Conservation (phyloP, 148 eudicot genomes). For the Spergularia bocconei region DNA sequence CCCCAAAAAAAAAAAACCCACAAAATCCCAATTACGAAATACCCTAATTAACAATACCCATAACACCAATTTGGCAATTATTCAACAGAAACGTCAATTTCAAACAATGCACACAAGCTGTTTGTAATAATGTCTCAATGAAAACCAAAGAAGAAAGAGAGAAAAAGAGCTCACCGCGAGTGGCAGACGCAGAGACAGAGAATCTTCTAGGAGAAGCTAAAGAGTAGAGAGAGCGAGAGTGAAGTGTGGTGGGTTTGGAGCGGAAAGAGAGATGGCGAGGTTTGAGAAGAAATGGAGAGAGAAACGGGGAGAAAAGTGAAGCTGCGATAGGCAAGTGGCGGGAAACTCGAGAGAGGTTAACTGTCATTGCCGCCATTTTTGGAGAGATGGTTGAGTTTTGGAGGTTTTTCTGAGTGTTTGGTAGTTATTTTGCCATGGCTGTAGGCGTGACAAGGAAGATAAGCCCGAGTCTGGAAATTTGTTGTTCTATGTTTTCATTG, state of each 20-base stretch:
- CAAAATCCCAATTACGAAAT: not conserved
- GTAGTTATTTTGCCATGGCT: not conserved
- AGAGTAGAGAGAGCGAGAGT: constrained; percentile 10
- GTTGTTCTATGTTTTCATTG: not conserved
- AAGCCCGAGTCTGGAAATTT: not conserved
- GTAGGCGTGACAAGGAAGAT: not conserved
- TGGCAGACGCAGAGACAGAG: constrained; percentile 27
- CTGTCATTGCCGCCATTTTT: constrained; percentile 33
- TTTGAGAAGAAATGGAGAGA: constrained; percentile 20
- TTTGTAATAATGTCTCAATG: constrained; percentile 24
- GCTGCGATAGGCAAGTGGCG: constrained; percentile 31
- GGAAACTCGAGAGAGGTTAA: constrained; percentile 34
- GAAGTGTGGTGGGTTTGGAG: constrained; percentile 15
- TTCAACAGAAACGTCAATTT: not conserved
- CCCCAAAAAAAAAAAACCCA: not conserved
- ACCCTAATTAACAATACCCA: not conserved
- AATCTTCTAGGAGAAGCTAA: constrained; percentile 23
- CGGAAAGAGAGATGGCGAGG: constrained; percentile 32
- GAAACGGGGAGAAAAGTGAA: constrained; percentile 23
- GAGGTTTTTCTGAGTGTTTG: not conserved
- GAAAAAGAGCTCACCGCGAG: constrained; percentile 19
- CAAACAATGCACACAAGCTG: constrained; percentile 15
- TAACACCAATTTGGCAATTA: not conserved
- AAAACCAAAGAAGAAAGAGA: constrained; percentile 2
- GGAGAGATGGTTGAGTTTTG: not conserved